Evolutionary conservation across 768 basidiomycete species (phyloP).

Genomic region (Tylopilus plumbeoviolaceoides): DNA sequence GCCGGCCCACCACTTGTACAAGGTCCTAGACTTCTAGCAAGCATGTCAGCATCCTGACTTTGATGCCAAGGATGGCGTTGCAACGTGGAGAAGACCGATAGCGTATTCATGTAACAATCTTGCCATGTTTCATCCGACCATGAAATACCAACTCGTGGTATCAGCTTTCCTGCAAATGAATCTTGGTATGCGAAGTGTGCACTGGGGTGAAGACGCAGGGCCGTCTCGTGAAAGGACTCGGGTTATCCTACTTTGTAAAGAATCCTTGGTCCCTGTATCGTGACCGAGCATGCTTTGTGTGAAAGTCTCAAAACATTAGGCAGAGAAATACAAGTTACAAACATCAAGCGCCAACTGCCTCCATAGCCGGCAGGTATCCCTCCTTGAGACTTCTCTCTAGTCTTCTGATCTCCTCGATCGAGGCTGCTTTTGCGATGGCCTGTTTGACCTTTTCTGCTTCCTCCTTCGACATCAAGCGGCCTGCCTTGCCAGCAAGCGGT

Average conservation of each 20-base stretch:
- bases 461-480: constrained; percentile 86
- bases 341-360: constrained; percentile 70
- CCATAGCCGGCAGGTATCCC: constrained; percentile 77
- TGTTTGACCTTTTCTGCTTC: constrained; percentile 84
- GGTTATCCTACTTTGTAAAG: not conserved
- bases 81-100: constrained; percentile 37
- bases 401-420: constrained; percentile 82
- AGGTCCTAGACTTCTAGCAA: no score
- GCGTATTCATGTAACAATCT: no score
- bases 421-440: constrained; percentile 87
- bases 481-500: constrained; percentile 59
- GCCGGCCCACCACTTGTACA: no score
- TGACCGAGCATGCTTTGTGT: not conserved
- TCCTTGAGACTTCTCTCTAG: constrained; percentile 80
- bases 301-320: constrained; percentile 16
- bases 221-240: not conserved
- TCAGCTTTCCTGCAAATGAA: constrained; percentile 60
- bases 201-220: constrained; percentile 49
- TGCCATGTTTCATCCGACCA: not conserved
- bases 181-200: constrained; percentile 59
- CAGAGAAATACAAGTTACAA: constrained; percentile 32
- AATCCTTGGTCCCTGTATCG: not conserved
- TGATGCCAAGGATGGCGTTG: constrained; percentile 60
- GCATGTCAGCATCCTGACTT: not conserved
- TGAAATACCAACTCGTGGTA: constrained; percentile 47